Evolutionary conservation across 257 asterid species (phyloP), one percentile per base, ranked within the genome.

Genomic region (Fraxinus anomala): DNA sequence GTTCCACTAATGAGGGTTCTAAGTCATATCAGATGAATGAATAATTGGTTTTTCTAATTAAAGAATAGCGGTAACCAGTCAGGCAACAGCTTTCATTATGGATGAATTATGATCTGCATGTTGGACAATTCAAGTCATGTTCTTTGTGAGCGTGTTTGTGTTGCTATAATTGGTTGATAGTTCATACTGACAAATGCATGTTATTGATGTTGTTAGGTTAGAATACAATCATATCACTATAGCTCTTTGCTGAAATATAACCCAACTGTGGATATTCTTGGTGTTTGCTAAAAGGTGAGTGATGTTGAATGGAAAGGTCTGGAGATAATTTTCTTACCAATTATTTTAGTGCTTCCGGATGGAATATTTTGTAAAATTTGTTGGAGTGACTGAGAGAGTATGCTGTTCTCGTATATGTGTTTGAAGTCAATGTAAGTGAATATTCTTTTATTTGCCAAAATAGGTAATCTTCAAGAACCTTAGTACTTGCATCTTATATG

Each of bases 101-200:
- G 19, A 47, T 68, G 69, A 49, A 61, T 77, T 31, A 36, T 67
- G 75, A 77, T 34, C 66, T n/a, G 36, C 26, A 2, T 49, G 51
- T 10, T 65, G 17, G 68, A 47, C 4, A 54, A n/a, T 54, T 54
- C 65, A 54, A 54, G 65, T 54, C 2, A n/a, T 54, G 65, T 54
- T 17, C 10, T 54, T 54, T 26, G 9, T 54, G 65, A 17, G 10
- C 6, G 65, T 54, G 24, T 54, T 1, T 51, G 56, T 30, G 31
- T 2, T 51, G 61, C 61, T 13, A 19, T 68, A 28, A 19, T 65
- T 26, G 12, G 11, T 75, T 21, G 13, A 1, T 9, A 7, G 24
- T 75, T 39, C 26, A 36, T 75, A 23, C 24, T 37, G 28, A 39
- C 23, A 26, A 76, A 76, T 61, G 79, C 10, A 76, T 40, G 19